Evolutionary conservation across 371 early-diverging fungal genomes (phyloP).

Genomic region (Blakeslea trispora): DNA sequence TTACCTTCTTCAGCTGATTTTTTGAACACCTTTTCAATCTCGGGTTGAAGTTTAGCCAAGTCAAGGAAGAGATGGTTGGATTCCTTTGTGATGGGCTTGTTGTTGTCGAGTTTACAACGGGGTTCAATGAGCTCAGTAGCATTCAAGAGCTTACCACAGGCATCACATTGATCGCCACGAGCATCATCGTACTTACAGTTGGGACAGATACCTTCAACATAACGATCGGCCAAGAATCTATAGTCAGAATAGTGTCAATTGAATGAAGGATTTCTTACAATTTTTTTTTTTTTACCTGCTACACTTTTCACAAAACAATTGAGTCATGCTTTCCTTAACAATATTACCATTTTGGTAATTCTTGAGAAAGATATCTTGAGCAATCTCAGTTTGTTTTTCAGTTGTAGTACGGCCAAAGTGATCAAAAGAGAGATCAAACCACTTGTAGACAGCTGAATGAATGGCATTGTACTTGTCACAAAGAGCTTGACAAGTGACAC

Average conservation of each 20-base stretch:
- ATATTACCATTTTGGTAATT: conserved; percentile 79
- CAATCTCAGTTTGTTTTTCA: conserved; percentile 86
- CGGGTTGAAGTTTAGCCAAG: conserved; percentile 78
- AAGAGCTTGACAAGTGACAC: conserved; percentile 87
- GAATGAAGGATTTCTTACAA: neutral
- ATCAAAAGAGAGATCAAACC: conserved; percentile 97
- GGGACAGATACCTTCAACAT: conserved; percentile 98
- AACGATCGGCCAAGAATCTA: conserved; percentile 99
- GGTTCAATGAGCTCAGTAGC: conserved; percentile 95
- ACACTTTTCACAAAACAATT: conserved; percentile 93
- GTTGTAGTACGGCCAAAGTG: conserved; percentile 98
- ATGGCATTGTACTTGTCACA: conserved; percentile 96
- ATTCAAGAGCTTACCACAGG: conserved; percentile 92
- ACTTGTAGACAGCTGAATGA: conserved; percentile 93
- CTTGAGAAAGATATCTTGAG: conserved; percentile 92
- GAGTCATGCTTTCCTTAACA: conserved; percentile 79
- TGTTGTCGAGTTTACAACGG: conserved; percentile 93
- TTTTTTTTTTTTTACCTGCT: conserved; percentile 55
- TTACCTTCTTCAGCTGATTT: conserved; percentile 65
- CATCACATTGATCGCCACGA: conserved; percentile 99
- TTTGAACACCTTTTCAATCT: conserved; percentile 76
- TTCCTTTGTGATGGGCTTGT: conserved; percentile 77
- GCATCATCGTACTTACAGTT: conserved; percentile 89
- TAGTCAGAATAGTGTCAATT: neutral
- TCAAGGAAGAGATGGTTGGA: conserved; percentile 96